These are phyloP conservation scores for Tanacetum coccineum DNA, from an alignment of 129 eudicot genomes.

Conservation along the genomic window DNA sequence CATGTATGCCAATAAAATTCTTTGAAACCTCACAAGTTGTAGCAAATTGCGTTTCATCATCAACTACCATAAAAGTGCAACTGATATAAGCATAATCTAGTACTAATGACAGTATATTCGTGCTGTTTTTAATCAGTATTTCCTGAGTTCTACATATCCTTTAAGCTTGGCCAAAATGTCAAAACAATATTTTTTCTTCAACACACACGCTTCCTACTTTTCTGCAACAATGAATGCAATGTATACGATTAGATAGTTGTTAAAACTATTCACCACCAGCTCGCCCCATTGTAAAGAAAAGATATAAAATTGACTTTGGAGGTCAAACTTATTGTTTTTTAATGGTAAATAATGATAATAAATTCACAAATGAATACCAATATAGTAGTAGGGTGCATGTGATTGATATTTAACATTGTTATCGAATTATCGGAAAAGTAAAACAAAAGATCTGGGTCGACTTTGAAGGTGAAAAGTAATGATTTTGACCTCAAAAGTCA, in stretches of 20 bases:
- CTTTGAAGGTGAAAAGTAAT: background rate
- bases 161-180: background rate
- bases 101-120: background rate
- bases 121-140: background rate
- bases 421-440: background rate
- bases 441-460: background rate
- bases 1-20: background rate
- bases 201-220: background rate
- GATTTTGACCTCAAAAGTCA: background rate
- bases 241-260: background rate
- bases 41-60: constrained; percentile 4
- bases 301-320: background rate
- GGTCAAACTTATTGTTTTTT: background rate
- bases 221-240: background rate
- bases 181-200: constrained; percentile 4
- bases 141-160: background rate
- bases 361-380: background rate
- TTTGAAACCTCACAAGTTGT: background rate
- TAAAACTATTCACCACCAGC: background rate
- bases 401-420: background rate
- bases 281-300: background rate
- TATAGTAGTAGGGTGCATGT: background rate
- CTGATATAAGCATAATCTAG: background rate
- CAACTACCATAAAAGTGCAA: constrained; percentile 8
- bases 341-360: background rate